Percentiles rank a stretch among this genome's conserved stretches.
phyloP scores from a whole-genome alignment of 106 monocot genomes.

The Agapanthus africanus region DNA sequence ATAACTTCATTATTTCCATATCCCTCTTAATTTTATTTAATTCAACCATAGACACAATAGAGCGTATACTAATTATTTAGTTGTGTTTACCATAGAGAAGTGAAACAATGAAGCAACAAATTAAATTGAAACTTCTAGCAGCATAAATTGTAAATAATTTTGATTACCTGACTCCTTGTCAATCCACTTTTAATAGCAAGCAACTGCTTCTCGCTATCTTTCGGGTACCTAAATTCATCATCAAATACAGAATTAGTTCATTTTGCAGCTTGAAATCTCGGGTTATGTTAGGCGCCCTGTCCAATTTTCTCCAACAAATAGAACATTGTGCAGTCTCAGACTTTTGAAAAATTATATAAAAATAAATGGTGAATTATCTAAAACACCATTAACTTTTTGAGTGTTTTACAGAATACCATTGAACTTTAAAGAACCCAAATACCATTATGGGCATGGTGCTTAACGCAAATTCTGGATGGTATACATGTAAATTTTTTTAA shows the following conservation, averaged over 20 bases:
- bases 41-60: not conserved
- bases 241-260: not conserved
- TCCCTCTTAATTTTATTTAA: not conserved
- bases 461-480: no score
- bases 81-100: not conserved
- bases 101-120: not conserved
- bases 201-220: constrained; percentile 69
- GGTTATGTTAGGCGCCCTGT: no score
- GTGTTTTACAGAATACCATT: not conserved
- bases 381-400: not conserved
- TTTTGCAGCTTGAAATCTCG: no score
- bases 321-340: no score
- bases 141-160: not conserved
- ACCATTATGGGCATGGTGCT: no score
- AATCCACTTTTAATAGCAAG: constrained; percentile 74
- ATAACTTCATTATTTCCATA: no score
- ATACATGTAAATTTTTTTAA: no score
- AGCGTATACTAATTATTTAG: not conserved
- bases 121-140: no score
- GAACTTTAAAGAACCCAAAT: not conserved
- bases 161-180: constrained; percentile 65
- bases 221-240: constrained; percentile 48
- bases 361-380: no score
- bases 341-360: no score
- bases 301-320: no score